Conservation (phyloP, 2,329 filamentous ascomycete genomes). For the Colletotrichum sp. region DNA sequence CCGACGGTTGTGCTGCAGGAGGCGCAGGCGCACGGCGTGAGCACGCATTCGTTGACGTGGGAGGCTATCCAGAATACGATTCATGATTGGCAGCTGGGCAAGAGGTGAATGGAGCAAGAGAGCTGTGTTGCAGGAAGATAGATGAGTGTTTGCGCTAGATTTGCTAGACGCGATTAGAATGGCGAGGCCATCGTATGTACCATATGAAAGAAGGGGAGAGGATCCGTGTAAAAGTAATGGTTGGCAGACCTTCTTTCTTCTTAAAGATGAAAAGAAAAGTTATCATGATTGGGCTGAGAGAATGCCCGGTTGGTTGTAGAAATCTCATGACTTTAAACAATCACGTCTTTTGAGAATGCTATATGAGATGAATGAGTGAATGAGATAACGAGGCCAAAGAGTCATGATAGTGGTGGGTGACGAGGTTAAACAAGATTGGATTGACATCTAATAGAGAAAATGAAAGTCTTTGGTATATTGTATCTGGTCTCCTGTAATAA, state of each 20-base stretch:
- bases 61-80: slow-evolving; percentile 90
- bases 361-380: neutral
- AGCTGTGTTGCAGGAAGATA: neutral
- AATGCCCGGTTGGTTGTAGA: neutral
- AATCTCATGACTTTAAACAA: neutral
- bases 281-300: neutral
- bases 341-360: neutral
- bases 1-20: slow-evolving; percentile 96
- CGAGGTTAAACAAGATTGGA: neutral
- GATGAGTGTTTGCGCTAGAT: neutral
- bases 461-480: slow-evolving; percentile 1
- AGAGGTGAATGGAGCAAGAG: slow-evolving; percentile 31
- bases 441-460: neutral
- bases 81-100: slow-evolving; percentile 81
- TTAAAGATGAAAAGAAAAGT: neutral
- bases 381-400: neutral
- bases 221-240: neutral
- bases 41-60: slow-evolving; percentile 76
- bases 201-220: neutral
- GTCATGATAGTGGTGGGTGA: neutral
- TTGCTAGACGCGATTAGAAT: neutral
- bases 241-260: neutral
- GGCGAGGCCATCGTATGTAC: neutral
- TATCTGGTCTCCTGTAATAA: neutral
- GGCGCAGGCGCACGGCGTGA: slow-evolving; percentile 75